Conservation (phyloP, 805 yeast genomes). For the Saccharomyces paradoxus region DNA sequence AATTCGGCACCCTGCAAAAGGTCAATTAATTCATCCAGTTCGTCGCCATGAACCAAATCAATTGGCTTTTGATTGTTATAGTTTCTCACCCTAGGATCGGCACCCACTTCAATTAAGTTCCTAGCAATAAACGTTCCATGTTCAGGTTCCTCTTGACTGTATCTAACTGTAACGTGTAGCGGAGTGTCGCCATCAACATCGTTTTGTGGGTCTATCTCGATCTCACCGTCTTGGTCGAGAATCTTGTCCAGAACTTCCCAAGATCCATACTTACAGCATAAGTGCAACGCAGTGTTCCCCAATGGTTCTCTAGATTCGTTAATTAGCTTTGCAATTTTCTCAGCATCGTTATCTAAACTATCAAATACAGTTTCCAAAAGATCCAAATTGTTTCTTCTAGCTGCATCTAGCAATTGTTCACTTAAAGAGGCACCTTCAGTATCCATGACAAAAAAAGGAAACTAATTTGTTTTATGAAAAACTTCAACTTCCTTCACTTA, state of each 20-base stretch:
- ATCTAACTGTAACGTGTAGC: slow-evolving; percentile 74
- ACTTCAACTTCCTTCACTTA: not conserved
- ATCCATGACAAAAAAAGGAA: slow-evolving; percentile 7
- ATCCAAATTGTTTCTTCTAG: slow-evolving; percentile 81
- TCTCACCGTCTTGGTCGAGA: slow-evolving; percentile 74
- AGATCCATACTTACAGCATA: slow-evolving; percentile 74
- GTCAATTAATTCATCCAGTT: slow-evolving; percentile 49
- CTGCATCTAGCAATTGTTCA: slow-evolving; percentile 79
- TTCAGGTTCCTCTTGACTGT: slow-evolving; percentile 71
- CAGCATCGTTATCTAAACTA: slow-evolving; percentile 31
- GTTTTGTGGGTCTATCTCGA: slow-evolving; percentile 78
- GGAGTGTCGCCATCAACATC: slow-evolving; percentile 78
- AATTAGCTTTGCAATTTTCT: slow-evolving; percentile 41
- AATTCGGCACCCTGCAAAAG: slow-evolving; percentile 77
- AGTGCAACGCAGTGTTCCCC: slow-evolving; percentile 73
- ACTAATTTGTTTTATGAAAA: not conserved
- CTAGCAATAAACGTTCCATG: slow-evolving; percentile 74
- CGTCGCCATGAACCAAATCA: slow-evolving; percentile 51
- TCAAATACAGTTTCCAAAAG: slow-evolving; percentile 51
- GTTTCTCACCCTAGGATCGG: slow-evolving; percentile 62
- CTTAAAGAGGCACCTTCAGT: slow-evolving; percentile 64
- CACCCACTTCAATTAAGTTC: slow-evolving; percentile 83
- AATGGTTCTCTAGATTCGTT: slow-evolving; percentile 68
- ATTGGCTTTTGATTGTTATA: slow-evolving; percentile 64
- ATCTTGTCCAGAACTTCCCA: slow-evolving; percentile 78